Conservation (phyloP, 2,329 filamentous ascomycete genomes). For the Ilyonectria mors-panacis region DNA sequence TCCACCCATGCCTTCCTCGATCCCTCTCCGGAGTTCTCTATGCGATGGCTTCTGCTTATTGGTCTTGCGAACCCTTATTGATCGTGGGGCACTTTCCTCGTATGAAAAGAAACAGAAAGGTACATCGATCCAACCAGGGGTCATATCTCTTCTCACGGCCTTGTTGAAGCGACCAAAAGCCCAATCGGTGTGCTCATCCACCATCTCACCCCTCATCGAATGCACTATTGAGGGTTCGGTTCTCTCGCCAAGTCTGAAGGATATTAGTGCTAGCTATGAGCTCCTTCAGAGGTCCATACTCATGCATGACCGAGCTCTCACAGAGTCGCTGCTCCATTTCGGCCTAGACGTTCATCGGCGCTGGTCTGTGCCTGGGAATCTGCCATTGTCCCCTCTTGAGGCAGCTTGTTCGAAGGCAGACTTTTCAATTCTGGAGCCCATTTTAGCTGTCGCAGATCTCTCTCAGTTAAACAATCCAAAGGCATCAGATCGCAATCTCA, state of each 20-base stretch:
- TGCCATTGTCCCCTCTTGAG: background rate
- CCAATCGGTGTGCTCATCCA: background rate
- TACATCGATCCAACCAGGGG: background rate
- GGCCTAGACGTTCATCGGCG: background rate
- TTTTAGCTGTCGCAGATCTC: background rate
- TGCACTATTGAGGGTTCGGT: background rate
- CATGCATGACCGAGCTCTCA: background rate
- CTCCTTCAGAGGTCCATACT: background rate
- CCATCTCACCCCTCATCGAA: background rate
- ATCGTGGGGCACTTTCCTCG: background rate
- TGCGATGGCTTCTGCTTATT: background rate
- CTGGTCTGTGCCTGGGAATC: too few relatives aligned
- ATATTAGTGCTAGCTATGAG: background rate
- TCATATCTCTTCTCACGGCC: background rate
- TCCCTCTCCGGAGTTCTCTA: too few relatives aligned
- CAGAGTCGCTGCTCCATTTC: background rate
- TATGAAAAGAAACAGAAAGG: background rate
- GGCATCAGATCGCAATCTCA: background rate
- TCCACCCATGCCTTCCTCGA: too few relatives aligned
- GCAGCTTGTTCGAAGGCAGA: background rate
- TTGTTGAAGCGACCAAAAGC: background rate
- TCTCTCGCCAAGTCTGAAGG: background rate
- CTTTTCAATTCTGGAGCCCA: background rate
- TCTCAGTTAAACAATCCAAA: background rate
- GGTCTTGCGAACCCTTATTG: background rate